These are phyloP conservation scores for Yarrowia hollandica DNA, from an alignment of 805 yeast species.

Conservation along the genomic window DNA sequence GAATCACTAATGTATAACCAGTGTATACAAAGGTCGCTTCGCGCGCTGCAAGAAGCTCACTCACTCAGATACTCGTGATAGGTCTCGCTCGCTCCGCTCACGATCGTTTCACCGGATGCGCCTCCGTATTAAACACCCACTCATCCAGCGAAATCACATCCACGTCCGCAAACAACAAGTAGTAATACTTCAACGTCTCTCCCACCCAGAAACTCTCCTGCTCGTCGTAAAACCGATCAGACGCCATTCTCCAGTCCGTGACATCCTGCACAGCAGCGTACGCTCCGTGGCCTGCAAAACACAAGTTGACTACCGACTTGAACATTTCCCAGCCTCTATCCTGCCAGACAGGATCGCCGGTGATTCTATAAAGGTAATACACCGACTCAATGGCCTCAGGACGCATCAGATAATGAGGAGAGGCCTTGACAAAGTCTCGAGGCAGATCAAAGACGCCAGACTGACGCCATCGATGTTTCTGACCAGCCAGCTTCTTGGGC, in stretches of 20 bases:
- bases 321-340: slow-evolving; percentile 55
- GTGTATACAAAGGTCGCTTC: too few relatives aligned
- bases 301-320: slow-evolving; percentile 40
- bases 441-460: slow-evolving; percentile 37
- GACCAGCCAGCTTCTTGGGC: slow-evolving; percentile 13
- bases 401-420: slow-evolving; percentile 49
- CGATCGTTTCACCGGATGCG: slow-evolving; percentile 52
- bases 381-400: slow-evolving; percentile 66
- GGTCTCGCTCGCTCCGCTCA: background rate
- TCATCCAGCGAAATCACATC: slow-evolving; percentile 51
- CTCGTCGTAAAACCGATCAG: slow-evolving; percentile 40
- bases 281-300: slow-evolving; percentile 33
- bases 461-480: slow-evolving; percentile 35
- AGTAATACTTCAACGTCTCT: slow-evolving; percentile 59
- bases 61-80: background rate
- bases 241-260: slow-evolving; percentile 36
- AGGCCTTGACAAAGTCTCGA: slow-evolving; percentile 34
- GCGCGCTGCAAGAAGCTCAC: too few relatives aligned
- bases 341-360: slow-evolving; percentile 61
- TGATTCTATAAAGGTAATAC: slow-evolving; percentile 57
- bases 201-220: slow-evolving; percentile 58
- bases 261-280: slow-evolving; percentile 48
- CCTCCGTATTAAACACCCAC: slow-evolving; percentile 60
- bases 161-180: slow-evolving; percentile 50
- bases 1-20: too few relatives aligned